Evolutionary conservation across 2,329 filamentous ascomycete species (phyloP).

Genomic region (Teratosphaeria viscida): DNA sequence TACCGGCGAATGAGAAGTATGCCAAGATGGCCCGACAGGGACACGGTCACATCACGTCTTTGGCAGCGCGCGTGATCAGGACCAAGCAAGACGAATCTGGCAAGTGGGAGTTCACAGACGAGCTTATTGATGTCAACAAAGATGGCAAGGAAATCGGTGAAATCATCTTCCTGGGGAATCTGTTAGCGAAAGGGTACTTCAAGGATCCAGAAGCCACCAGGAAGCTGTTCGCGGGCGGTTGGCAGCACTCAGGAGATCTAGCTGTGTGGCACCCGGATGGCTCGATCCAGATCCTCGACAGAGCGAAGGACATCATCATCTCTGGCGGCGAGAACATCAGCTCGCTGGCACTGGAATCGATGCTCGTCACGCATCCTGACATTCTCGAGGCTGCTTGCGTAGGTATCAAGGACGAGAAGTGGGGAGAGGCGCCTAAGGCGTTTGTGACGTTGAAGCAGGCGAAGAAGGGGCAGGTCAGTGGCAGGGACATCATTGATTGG

Average conservation of each 20-base stretch:
- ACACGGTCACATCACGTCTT: conserved; percentile 75
- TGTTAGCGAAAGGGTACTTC: conserved; percentile 84
- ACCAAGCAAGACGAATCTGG: conserved; percentile 49
- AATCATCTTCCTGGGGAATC: conserved; percentile 82
- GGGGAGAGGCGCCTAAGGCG: conserved; percentile 93
- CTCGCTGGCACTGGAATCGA: conserved; percentile 79
- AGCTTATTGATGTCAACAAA: conserved; percentile 55
- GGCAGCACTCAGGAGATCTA: conserved; percentile 79
- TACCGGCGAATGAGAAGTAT: conserved; percentile 69
- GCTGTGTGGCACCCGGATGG: conserved; percentile 91
- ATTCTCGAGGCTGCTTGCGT: conserved; percentile 89
- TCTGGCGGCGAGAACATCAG: conserved; percentile 96
- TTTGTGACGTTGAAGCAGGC: conserved; percentile 72
- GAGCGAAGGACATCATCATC: conserved; percentile 97
- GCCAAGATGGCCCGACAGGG: conserved; percentile 87
- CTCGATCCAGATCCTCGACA: conserved; percentile 80
- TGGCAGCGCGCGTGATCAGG: conserved; percentile 75
- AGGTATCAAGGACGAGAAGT: conserved; percentile 75
- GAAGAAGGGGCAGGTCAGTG: conserved; percentile 40
- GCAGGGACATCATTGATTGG: conserved; percentile 72
- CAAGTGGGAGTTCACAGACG: conserved; percentile 35
- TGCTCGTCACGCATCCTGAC: conserved; percentile 78
- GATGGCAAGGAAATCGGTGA: conserved; percentile 71
- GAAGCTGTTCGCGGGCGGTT: conserved; percentile 80
- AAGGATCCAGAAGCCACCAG: conserved; percentile 77